Conservation (phyloP, 2,329 filamentous ascomycete species). For the Neopestalotiopsis sp. region DNA sequence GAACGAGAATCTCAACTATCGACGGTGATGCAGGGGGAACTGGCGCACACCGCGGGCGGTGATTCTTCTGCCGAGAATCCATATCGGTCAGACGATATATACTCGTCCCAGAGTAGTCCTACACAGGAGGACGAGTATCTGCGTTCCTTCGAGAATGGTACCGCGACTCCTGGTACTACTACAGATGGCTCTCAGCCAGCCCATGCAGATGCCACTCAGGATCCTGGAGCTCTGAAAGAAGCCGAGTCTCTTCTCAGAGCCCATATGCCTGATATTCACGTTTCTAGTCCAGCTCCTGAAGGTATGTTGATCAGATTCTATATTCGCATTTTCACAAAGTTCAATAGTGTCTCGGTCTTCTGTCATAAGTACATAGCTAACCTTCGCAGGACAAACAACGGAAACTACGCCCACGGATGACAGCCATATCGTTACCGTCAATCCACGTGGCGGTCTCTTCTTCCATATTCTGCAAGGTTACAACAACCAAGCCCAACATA, state of each 20-base stretch:
- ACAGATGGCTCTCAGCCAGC: background rate
- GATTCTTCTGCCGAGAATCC: background rate
- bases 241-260: conserved; percentile 12
- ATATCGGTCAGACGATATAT: background rate
- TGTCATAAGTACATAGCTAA: background rate
- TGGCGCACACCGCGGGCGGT: background rate
- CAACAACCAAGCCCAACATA: background rate
- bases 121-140: conserved; percentile 2
- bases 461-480: conserved; percentile 8
- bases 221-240: background rate
- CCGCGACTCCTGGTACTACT: background rate
- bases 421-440: background rate
- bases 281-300: background rate
- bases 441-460: conserved; percentile 13
- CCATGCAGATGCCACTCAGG: background rate
- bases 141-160: background rate
- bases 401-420: background rate
- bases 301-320: background rate
- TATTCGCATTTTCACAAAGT: background rate
- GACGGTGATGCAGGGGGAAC: background rate
- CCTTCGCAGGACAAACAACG: background rate
- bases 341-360: too few species aligned
- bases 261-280: conserved; percentile 1
- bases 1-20: background rate
- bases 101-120: background rate